These are phyloP conservation scores for Chalciporus chontae DNA, from an alignment of 768 basidiomycete species.

Conservation along the genomic window DNA sequence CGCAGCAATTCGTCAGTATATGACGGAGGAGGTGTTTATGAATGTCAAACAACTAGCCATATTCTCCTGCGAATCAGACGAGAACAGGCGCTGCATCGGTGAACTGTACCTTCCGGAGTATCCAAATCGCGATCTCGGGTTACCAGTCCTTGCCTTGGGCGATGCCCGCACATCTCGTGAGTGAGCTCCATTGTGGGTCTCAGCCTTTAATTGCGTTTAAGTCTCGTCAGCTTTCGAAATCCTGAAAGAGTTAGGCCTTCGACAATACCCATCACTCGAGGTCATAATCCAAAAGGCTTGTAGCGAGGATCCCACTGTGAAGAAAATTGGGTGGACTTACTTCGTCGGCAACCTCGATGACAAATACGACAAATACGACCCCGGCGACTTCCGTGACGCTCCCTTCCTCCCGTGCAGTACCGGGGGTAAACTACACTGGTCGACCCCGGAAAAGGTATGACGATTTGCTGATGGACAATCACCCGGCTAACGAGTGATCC, in stretches of 20 bases:
- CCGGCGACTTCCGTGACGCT: conserved; percentile 45
- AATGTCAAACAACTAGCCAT: background rate
- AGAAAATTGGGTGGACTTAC: conserved; percentile 66
- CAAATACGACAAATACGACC: conserved; percentile 54
- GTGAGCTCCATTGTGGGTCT: too few relatives aligned
- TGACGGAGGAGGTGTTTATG: background rate
- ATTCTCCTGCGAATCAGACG: conserved; percentile 2
- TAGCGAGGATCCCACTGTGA: conserved; percentile 42
- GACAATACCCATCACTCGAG: conserved; percentile 59
- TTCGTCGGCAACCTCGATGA: conserved; percentile 63
- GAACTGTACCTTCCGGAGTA: conserved; percentile 81
- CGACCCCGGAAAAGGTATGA: conserved; percentile 61
- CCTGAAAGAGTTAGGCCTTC: conserved; percentile 61
- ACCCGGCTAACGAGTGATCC: background rate
- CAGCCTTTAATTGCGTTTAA: too few relatives aligned
- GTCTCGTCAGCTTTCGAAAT: conserved; percentile 41
- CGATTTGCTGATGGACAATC: background rate
- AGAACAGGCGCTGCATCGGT: conserved; percentile 18
- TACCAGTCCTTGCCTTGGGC: conserved; percentile 84
- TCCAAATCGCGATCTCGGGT: conserved; percentile 57
- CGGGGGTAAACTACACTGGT: conserved; percentile 44
- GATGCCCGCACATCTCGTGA: too few relatives aligned
- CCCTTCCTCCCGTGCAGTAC: conserved; percentile 74
- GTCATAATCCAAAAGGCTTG: conserved; percentile 56
- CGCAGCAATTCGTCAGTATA: background rate